Evolutionary conservation across 2,329 filamentous ascomycete species (phyloP).

Genomic region (Cadophora gregata): DNA sequence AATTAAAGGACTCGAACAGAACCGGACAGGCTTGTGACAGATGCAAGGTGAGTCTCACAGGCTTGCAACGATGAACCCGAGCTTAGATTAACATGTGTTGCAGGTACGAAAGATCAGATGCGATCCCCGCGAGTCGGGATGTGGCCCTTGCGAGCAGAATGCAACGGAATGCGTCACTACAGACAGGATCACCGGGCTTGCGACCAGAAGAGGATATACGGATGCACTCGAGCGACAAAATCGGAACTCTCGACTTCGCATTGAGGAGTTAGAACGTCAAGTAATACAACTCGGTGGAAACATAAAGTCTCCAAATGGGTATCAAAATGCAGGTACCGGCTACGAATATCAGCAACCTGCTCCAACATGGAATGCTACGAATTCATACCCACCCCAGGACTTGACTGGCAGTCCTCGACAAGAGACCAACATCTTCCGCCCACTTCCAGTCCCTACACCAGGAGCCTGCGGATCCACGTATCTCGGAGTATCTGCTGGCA

Average conservation of each 20-base stretch:
- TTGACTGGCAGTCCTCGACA: constrained; percentile 23
- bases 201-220: constrained; percentile 78
- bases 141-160: constrained; percentile 80
- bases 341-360: constrained; percentile 33
- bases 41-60: constrained; percentile 71
- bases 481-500: constrained; percentile 65
- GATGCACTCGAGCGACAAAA: constrained; percentile 78
- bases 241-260: constrained; percentile 67
- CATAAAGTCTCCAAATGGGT: constrained; percentile 53
- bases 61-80: neutral
- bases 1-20: constrained; percentile 58
- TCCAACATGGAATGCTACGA: constrained; percentile 31
- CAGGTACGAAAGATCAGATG: constrained; percentile 87
- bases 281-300: constrained; percentile 66
- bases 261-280: constrained; percentile 72
- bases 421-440: constrained; percentile 37
- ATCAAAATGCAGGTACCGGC: constrained; percentile 34
- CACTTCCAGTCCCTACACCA: constrained; percentile 37
- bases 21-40: constrained; percentile 89
- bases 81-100: constrained; percentile 23
- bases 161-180: constrained; percentile 81
- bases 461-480: constrained; percentile 63
- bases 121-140: constrained; percentile 80
- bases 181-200: constrained; percentile 83
- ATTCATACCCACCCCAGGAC: constrained; percentile 24